Evolutionary conservation across 225 moss, liverwort and hornwort genomes (phyloP).

Genomic region (Anthoceros angustus): DNA sequence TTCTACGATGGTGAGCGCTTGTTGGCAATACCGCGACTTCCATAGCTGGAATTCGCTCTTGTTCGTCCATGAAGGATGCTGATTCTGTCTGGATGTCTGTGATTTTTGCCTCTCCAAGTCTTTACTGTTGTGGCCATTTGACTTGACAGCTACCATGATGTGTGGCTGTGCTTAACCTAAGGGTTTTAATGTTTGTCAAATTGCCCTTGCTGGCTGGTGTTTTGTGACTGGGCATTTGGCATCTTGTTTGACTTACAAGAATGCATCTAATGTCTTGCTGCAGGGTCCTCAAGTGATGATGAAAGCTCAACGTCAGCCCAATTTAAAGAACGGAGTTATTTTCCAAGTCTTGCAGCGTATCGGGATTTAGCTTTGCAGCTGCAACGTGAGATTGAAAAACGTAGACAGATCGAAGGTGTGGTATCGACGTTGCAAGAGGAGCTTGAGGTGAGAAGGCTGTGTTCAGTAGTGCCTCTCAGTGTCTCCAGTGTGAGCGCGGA

Average conservation of each 20-base stretch:
- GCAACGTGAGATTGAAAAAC: conserved; percentile 62
- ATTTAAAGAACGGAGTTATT: conserved; percentile 31
- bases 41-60: too few species aligned
- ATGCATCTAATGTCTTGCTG: not conserved
- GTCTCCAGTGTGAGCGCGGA: not conserved
- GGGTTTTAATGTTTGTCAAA: too few species aligned
- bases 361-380: conserved; percentile 41
- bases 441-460: conserved; percentile 61
- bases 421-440: conserved; percentile 69
- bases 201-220: not conserved
- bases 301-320: conserved; percentile 28
- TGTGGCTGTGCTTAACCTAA: too few species aligned
- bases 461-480: conserved; percentile 23
- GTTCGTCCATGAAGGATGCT: too few species aligned
- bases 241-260: not conserved
- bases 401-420: conserved; percentile 78
- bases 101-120: too few species aligned
- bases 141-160: too few species aligned
- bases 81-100: too few species aligned
- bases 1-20: conserved; percentile 41
- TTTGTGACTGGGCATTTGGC: not conserved
- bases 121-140: too few species aligned
- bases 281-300: conserved; percentile 70
- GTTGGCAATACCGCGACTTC: not conserved
- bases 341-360: conserved; percentile 40